Evolutionary conservation across 2,329 filamentous ascomycete species (phyloP), one percentile per base, ranked within the genome.

Genomic region (Xylaria multiplex): DNA sequence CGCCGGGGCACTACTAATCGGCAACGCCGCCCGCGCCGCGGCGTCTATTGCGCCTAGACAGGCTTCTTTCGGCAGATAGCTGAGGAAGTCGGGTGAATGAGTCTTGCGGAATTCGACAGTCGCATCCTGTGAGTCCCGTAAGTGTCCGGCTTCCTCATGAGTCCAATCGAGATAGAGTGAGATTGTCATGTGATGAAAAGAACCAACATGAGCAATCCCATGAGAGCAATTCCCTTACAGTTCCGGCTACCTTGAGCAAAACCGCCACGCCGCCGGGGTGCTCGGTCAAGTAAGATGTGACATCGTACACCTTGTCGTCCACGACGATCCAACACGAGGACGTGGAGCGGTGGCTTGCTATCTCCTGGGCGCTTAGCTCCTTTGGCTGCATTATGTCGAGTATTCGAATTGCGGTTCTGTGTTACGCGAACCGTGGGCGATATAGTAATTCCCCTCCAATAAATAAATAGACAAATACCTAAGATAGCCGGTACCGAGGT

Each of bases 311-410:
- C 54, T 73, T 74, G 35, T 64, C 66, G 59, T 74, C 59, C 62
- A 79, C 62, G 43, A 81, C 78, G 16, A 79, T 71, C 79, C 79
- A 81, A 66, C 79, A 81, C 6, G 78, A 79, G 27, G 76, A 71
- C 14, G 62, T 62, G 37, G 72, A 75, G 68, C 73, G 74, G 67
- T 79, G 79, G 66, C 74, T 74, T 52, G 76, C 72, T 24, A 80
- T 74, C 61, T 80, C 77, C 24, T 73, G 69, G 19, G 77, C 77
- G 48, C 70, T 71, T 53, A 79, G 59, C 30, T 56, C 53, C 13
- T 58, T 50, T 7, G 22, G 30, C 24, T 32, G 30, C 65, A 67
- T 67, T 14, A 13, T 9, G 30, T 40, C 42, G n/a, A 14, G 19
- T 32, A 30, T 5, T 40, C 3, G 32, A 8, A 48, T 40, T 27